Base-by-base conservation (phyloP, 2,329 filamentous ascomycete genomes). In the Leptographium radiaticola region DNA sequence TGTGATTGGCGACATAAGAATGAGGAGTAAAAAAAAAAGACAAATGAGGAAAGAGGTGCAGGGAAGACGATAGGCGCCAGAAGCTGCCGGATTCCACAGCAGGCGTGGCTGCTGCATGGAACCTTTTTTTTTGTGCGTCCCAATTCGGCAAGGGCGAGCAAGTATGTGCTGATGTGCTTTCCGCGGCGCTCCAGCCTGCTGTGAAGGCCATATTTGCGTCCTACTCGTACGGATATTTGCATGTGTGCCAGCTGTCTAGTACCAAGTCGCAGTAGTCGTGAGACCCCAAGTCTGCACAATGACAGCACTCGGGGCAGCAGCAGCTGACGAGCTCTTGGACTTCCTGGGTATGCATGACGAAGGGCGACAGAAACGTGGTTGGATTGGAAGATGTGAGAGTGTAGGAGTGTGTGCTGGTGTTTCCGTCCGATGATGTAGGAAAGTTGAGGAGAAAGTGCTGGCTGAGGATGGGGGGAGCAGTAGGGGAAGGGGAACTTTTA, bases 251-350 rank as follows among this genome's bases (percentile, higher is more conserved):
- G 61, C 71, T 63, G 52, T 65, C 49, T 12, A 6, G 61, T 48
- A 64, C 64, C 53, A 64, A 69, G 10, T 66, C 66, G 63, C 74
- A 77, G 61, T 71, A 72, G 59, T 77, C 74, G 61, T 77, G 74
- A 49, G 71, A 71, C 57, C 73, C 73, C 53, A 71, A 72, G 61
- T 76, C 72, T 53, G 71, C 68, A 38, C 71, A 71, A 60, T 71
- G 73, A 67, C 74, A 77, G 66, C 74, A 77, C 59, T 70, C 74
- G 31, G 69, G 69, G 67, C 74, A 77, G 71, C 74, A 77, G 59
- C 69, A 62, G 65, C 73, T 68, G 66, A 75, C 70, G 54, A 74
- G 71, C 54, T 68, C 68, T 57, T 70, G 64, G 58, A 65, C 63
- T 53, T 71, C 70, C 60, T 69, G 67, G 65, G 68, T 62, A 61